Evolutionary conservation across 768 basidiomycete genomes (phyloP).

Genomic region (Rhodotorula diobovata): DNA sequence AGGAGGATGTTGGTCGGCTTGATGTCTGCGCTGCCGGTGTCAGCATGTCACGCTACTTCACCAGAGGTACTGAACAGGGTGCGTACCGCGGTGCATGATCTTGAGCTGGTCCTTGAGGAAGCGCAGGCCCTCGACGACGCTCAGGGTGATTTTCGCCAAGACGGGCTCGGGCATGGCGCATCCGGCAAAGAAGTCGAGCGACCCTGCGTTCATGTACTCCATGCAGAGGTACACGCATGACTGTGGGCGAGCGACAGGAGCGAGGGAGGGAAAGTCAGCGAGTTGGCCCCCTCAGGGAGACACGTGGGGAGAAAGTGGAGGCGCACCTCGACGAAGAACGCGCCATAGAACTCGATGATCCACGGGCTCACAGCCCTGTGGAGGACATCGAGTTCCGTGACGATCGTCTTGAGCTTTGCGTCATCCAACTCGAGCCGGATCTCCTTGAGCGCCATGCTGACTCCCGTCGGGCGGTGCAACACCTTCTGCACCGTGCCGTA

Average conservation of each 20-base stretch:
- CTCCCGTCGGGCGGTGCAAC: conserved; percentile 85
- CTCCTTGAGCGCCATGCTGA: conserved; percentile 99
- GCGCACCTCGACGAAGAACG: conserved; percentile 81
- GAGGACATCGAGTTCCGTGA: conserved; percentile 97
- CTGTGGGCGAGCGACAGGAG: conserved; percentile 2
- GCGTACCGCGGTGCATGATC: conserved; percentile 58
- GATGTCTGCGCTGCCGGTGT: conserved; percentile 77
- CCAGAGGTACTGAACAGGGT: not conserved
- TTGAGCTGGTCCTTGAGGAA: conserved; percentile 93
- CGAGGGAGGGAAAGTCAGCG: no score
- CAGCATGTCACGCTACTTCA: conserved; percentile 43
- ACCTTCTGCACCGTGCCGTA: conserved; percentile 98
- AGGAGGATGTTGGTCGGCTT: conserved; percentile 91
- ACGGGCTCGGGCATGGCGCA: conserved; percentile 69
- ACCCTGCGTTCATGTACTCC: conserved; percentile 99
- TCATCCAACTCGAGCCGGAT: conserved; percentile 93
- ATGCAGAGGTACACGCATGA: conserved; percentile 99
- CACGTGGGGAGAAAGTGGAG: not conserved
- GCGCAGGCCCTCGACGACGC: conserved; percentile 81
- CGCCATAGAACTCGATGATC: conserved; percentile 98
- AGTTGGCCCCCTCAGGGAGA: not conserved
- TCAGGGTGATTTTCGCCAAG: conserved; percentile 70
- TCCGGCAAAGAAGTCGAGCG: conserved; percentile 71
- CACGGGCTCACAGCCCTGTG: conserved; percentile 85
- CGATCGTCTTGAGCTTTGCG: conserved; percentile 86